A percentile compares a stretch with the other conserved stretches of the same genome.
These are phyloP conservation scores for Aureobasidium leucospermi DNA, from an alignment of 2,329 filamentous ascomycete genomes.

Conservation along the genomic window DNA sequence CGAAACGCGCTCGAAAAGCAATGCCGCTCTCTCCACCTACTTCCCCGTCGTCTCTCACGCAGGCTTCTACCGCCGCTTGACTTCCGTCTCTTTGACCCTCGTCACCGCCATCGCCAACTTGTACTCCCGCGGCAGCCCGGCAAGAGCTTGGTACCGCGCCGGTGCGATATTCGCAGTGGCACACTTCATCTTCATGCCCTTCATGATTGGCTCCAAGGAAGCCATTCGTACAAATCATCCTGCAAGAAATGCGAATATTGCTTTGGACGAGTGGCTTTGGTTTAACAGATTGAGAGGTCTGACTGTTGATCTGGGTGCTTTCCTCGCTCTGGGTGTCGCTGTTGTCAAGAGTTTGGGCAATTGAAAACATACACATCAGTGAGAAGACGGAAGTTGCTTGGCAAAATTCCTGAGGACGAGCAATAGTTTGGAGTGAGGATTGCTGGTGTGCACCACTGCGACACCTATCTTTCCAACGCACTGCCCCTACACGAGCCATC, in stretches of 20 bases:
- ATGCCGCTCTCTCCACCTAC: conserved; percentile 6
- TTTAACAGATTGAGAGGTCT: conserved; percentile 2
- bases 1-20: neutral
- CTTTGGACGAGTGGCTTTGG: conserved; percentile 10
- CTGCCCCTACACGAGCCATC: neutral
- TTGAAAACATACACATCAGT: neutral
- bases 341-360: conserved; percentile 6
- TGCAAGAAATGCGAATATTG: conserved; percentile 7
- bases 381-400: neutral
- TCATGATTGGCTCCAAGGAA: conserved; percentile 1
- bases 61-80: neutral
- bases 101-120: conserved; percentile 7
- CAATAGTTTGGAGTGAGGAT: neutral
- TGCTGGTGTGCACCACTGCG: neutral
- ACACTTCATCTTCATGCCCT: conserved; percentile 12
- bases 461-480: neutral
- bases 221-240: conserved; percentile 3
- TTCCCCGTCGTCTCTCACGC: conserved; percentile 2
- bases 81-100: conserved; percentile 1
- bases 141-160: conserved; percentile 1
- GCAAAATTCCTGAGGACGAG: neutral
- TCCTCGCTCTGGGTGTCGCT: neutral
- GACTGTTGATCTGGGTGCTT: conserved; percentile 12
- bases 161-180: neutral
- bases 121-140: neutral